Evolutionary conservation across 371 early-diverging fungal species (phyloP).

Genomic region (Coemansia sp.): DNA sequence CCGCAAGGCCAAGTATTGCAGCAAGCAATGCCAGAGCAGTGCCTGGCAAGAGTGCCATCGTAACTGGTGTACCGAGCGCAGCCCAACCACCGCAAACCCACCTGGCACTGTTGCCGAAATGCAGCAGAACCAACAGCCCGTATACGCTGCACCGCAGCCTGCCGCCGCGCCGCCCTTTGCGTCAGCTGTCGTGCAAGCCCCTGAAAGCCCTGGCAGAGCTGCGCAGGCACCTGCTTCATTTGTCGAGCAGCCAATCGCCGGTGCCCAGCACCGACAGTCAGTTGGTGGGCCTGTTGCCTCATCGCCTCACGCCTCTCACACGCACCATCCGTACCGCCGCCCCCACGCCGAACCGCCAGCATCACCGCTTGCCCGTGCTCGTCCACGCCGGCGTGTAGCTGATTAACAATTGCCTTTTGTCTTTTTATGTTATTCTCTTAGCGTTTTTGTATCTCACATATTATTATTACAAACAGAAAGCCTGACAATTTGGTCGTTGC

Average conservation of each 20-base stretch:
- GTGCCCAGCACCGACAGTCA: constrained; percentile 17
- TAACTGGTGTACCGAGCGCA: constrained; percentile 77
- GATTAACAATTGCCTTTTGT: not conserved
- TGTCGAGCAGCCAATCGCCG: constrained; percentile 15
- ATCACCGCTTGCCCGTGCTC: not conserved
- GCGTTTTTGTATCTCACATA: not conserved
- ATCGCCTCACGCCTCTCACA: constrained; percentile 6
- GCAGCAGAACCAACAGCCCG: constrained; percentile 17
- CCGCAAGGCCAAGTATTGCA: constrained; percentile 79
- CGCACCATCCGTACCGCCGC: constrained; percentile 35
- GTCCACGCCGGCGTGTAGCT: not conserved
- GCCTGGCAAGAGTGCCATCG: constrained; percentile 81
- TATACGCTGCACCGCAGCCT: constrained; percentile 7
- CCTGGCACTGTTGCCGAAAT: constrained; percentile 33
- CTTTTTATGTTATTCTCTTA: not conserved
- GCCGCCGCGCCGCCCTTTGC: not conserved
- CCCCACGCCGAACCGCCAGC: constrained; percentile 6
- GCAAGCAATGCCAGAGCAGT: constrained; percentile 70
- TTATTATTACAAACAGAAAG: no score
- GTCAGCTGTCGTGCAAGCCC: no score
- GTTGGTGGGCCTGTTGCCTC: constrained; percentile 46
- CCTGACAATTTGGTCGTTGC: not conserved
- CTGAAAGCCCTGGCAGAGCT: not conserved
- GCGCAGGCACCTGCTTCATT: not conserved
- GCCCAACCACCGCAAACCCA: constrained; percentile 19